Base-by-base conservation (phyloP, 768 basidiomycete genomes). In the Mycena belliarum region DNA sequence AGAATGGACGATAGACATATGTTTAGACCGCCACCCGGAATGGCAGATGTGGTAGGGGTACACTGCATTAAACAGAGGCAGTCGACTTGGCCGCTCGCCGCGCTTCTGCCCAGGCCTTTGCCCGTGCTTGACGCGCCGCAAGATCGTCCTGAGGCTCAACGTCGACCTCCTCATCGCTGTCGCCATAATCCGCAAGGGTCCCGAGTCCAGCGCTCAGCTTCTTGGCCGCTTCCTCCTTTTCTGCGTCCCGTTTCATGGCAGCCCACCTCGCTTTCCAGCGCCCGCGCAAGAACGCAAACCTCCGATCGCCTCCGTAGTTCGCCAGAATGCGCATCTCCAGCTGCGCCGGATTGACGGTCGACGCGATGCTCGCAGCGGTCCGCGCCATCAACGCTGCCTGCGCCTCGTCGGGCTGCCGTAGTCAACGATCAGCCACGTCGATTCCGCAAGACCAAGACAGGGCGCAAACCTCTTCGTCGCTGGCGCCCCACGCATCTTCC, bases 291-390 rank as follows among this genome's bases (percentile, higher is more conserved):
- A 95, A 95, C 1, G 87, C 83, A 66, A 97, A 95, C 7, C 90
- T 81, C 44, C 76, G 74, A 68, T 96, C 93, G 15, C 77, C 74
- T 0, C 91, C 88, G 66, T 95, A 83, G 64, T 95, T 93, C 10
- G 94, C 87, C 18, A 96, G 76, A 64, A 97, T 94, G 7, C 93
- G 83, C 80, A 94, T 86, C 70, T 95, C 93, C 23, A 96, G 79
- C 61, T 93, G 86, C 0, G 86, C 83, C 16, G 91, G 82, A 65
- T 95, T 93, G 2, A 87, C 84, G 1, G 93, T 89, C 7, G 83
- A 72, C 23, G 80, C 67, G 29, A 95, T 71, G 59, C 93, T 89
- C 14, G 68, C 62, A 0, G 90, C 90, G 0, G 93, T 95, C 49
- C 87, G 82, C 14, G 75, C 71, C 85, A 97, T 94, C 12, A 95